Evolutionary conservation across 805 yeast species (phyloP), one percentile per base, ranked within the genome.

Genomic region (Metschnikowia noctiluminum): DNA sequence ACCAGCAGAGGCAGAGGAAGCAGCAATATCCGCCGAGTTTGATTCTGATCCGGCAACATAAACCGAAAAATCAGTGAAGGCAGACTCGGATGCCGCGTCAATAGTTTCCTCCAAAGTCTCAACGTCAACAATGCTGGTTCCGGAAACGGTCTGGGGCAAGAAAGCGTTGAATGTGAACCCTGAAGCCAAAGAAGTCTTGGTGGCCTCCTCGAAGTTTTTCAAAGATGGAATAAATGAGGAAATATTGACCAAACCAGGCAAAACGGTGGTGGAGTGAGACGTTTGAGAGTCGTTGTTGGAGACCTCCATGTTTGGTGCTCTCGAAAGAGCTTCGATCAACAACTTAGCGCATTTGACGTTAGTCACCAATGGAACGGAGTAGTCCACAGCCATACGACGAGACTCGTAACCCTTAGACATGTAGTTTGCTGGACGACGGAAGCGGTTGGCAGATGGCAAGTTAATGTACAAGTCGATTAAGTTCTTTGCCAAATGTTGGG

Each of bases 351-450:
- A 85, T 74, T 94, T 94, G 58, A 94, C 98, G 65, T 94, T 94
- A 56, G 99, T 94, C 43, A 94, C 96, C 68, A 94, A 79, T 44
- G 99, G 99, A 65, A 94, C 90, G 45, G 97, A 91, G 69, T 88
- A 95, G 73, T 94, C 99, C 57, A 94, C 97, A 59, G 99, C 99
- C 98, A 94, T 88, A 78, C 99, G 94, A 80, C 99, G 95, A 40
- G 98, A 89, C 70, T 82, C 84, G 79, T 94, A 94, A 68, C 99
- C 99, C 75, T 88, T 90, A 28, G 97, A 89, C 79, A 94, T 89
- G 74, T 94, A 94, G 53, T 92, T 87, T 48, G 99, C 97, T 53
- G 99, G 99, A 73, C 99, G 89, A 69, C 99, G 87, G 84, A 89
- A 94, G 67, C 97, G 81, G 79, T 94, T 94, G 42, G 96, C 78